These are phyloP conservation scores for Fusarium sp. DNA, from an alignment of 2,329 filamentous ascomycete species.

Conservation along the genomic window DNA sequence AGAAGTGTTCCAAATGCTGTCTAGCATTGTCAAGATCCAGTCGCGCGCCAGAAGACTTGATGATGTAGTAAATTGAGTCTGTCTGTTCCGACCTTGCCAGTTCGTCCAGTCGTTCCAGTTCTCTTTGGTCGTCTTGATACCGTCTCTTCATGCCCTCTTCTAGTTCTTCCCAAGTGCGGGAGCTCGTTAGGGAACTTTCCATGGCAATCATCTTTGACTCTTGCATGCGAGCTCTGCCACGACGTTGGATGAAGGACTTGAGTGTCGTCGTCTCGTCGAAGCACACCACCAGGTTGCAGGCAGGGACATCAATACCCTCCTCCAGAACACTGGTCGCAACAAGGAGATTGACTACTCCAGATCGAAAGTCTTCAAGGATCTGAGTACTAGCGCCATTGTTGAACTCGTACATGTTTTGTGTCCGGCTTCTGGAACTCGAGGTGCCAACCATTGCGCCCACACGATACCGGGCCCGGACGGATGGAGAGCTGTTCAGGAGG, in stretches of 20 bases:
- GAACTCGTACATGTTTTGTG: constrained; percentile 56
- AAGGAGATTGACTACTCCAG: constrained; percentile 67
- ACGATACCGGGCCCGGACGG: constrained; percentile 58
- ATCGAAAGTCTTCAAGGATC: constrained; percentile 62
- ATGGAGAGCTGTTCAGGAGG: constrained; percentile 66
- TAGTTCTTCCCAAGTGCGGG: constrained; percentile 70
- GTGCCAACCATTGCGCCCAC: constrained; percentile 69
- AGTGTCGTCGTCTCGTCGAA: constrained; percentile 63
- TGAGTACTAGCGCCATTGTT: constrained; percentile 48
- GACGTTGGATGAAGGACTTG: constrained; percentile 71
- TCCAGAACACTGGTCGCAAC: constrained; percentile 74
- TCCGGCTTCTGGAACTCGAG: constrained; percentile 53
- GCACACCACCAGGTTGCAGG: constrained; percentile 71
- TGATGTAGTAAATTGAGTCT: constrained; percentile 46
- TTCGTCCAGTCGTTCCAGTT: constrained; percentile 57
- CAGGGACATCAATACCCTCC: constrained; percentile 76
- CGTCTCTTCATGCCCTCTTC: constrained; percentile 79
- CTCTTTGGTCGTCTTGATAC: constrained; percentile 74
- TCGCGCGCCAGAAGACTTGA: constrained; percentile 66
- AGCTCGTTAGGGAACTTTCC: constrained; percentile 43
- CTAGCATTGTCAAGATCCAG: constrained; percentile 81
- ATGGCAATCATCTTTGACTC: constrained; percentile 63
- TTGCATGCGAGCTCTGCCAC: constrained; percentile 64
- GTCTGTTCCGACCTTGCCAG: constrained; percentile 59
- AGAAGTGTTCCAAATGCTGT: constrained; percentile 86